Evolutionary conservation across 106 monocot species (phyloP), one percentile per base, ranked within the genome.

Genomic region (Acorus gramineus): DNA sequence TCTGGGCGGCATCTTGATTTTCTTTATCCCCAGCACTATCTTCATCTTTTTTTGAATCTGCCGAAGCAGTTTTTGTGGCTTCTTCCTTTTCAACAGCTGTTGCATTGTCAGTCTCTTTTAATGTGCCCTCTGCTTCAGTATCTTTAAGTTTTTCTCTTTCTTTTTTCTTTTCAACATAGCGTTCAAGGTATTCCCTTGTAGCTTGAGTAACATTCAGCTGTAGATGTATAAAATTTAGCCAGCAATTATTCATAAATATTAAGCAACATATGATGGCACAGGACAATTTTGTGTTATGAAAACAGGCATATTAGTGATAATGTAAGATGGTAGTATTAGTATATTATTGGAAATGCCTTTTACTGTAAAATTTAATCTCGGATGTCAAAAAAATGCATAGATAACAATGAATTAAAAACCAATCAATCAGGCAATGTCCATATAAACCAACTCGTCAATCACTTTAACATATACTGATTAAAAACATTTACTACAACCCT

Each of bases 181-280:
- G 85, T 51, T 91, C 82, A 73, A 96, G 90, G 73, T 96, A 96
- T 70, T 90, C 83, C 61, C 81, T 82, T 46, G 85, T 91, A 50
- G 90, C 91, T 81, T 96, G 80, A 56, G 85, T 96, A 53, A 96
- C 85, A 58, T 96, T 96, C 44, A 96, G 65, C 96, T 96, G 75
- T 14, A 55, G 2, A 67, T 44, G 44, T 57, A 76, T 12, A 59
- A 59, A 43, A 50, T 46, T 44, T 64, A 45, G 47, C 53, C 44
- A 44, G 3, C 52, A 10, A 45, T 46, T 12, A 66, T 28, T 28
- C 28, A 28, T 28, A 28, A 28, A 28, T 28, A 28, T 1, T 28
- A 28, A 28, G 28, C 28, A 28, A 28, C 28, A 28, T 28, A 28
- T 28, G 28, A 28, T 28, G 28, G 28, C 28, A 28, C 28, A 28